A percentile compares a stretch with the other conserved stretches of the same genome.
phyloP scores from a whole-genome alignment of 1,284 basidiomycete species.

The Cutaneotrichosporon arboriforme region DNA sequence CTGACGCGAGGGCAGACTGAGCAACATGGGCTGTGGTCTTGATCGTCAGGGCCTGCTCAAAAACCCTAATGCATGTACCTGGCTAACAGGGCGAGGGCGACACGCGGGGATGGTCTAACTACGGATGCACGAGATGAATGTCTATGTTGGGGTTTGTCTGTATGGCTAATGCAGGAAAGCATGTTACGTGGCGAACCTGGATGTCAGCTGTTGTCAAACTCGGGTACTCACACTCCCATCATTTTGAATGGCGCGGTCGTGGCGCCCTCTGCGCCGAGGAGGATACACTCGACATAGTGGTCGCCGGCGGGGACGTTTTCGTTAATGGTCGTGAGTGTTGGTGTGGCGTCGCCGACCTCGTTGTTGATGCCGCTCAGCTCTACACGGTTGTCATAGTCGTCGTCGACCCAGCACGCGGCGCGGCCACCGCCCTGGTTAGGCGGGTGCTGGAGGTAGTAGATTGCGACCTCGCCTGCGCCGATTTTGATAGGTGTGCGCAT shows the following conservation, averaged over 20 bases:
- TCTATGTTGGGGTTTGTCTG: background rate
- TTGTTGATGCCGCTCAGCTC: constrained; percentile 49
- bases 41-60: too few relatives aligned
- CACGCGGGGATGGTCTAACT: background rate
- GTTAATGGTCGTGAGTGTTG: constrained; percentile 68
- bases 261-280: constrained; percentile 73
- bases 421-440: constrained; percentile 48
- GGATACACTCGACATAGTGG: constrained; percentile 77
- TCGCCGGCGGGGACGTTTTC: constrained; percentile 65
- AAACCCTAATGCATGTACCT: constrained; percentile 1
- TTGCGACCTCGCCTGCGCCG: constrained; percentile 52
- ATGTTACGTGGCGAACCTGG: constrained; percentile 4
- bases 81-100: background rate
- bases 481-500: constrained; percentile 58
- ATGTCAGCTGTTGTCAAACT: background rate
- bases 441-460: constrained; percentile 52
- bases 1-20: background rate
- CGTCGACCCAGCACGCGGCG: constrained; percentile 54
- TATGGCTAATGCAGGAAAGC: background rate
- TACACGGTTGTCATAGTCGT: constrained; percentile 50
- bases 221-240: constrained; percentile 58
- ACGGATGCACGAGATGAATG: background rate
- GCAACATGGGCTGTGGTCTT: too few relatives aligned
- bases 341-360: constrained; percentile 47
- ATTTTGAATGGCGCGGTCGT: constrained; percentile 67